Evolutionary conservation across 345 rosid genomes (phyloP).

Genomic region (Adansonia digitata): DNA sequence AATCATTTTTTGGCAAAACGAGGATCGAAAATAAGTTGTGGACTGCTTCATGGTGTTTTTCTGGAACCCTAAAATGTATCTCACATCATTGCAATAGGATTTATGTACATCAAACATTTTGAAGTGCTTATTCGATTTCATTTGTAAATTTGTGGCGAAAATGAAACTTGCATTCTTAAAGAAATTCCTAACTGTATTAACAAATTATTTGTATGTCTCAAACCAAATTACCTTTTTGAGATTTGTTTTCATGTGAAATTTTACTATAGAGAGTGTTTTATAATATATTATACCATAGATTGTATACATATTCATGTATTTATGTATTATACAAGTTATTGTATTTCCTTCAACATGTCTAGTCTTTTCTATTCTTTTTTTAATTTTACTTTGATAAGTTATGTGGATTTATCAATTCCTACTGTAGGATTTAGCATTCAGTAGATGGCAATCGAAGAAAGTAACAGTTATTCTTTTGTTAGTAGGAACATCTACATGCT

Average conservation of each 20-base stretch:
- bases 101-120: not conserved
- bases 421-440: not conserved
- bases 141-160: not conserved
- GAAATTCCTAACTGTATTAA: not conserved
- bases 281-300: not conserved
- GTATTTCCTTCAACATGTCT: not conserved
- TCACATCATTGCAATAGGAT: not conserved
- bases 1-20: not conserved
- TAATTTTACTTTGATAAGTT: not conserved
- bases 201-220: not conserved
- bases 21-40: not conserved
- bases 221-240: not conserved
- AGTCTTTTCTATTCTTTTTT: not conserved
- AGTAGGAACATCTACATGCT: not conserved
- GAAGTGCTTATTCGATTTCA: not conserved
- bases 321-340: not conserved
- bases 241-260: not conserved
- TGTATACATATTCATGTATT: not conserved
- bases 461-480: not conserved
- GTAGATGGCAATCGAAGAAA: not conserved
- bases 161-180: not conserved
- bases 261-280: not conserved
- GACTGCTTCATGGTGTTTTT: not conserved
- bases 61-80: not conserved
- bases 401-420: not conserved